Percentiles rank a stretch among this genome's conserved stretches.
phyloP scores from a whole-genome alignment of 805 yeast species.

The Kuraishia hungarica region DNA sequence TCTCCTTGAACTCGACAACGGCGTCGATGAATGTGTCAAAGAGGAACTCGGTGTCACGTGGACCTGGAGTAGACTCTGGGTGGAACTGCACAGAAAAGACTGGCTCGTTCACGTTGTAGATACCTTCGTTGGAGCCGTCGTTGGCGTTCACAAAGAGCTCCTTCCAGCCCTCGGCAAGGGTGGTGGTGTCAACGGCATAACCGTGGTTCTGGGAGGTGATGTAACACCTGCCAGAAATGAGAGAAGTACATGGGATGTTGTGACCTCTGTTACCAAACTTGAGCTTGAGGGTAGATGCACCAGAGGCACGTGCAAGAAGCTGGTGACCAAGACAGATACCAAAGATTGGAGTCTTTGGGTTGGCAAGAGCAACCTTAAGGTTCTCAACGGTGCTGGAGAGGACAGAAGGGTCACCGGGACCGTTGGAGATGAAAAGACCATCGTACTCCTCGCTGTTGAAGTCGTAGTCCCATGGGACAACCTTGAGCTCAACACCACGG shows the following conservation, averaged over 20 bases:
- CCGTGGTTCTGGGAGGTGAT: slow-evolving; percentile 99
- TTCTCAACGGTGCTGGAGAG: slow-evolving; percentile 59
- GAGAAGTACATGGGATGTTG: slow-evolving; percentile 91
- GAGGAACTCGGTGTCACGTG: slow-evolving; percentile 95
- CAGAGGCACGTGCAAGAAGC: slow-evolving; percentile 88
- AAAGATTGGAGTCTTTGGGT: slow-evolving; percentile 78
- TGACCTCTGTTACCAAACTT: slow-evolving; percentile 99
- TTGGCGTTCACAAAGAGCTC: slow-evolving; percentile 93
- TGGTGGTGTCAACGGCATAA: slow-evolving; percentile 82
- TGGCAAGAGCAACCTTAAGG: slow-evolving; percentile 47
- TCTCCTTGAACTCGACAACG: slow-evolving; percentile 54
- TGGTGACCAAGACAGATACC: slow-evolving; percentile 99
- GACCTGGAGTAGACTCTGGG: slow-evolving; percentile 99
- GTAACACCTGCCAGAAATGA: slow-evolving; percentile 90
- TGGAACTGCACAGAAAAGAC: slow-evolving; percentile 97
- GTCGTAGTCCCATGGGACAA: slow-evolving; percentile 94
- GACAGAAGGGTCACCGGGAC: slow-evolving; percentile 98
- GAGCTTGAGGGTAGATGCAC: slow-evolving; percentile 86
- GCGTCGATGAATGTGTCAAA: slow-evolving; percentile 88
- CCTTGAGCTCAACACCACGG: slow-evolving; percentile 93
- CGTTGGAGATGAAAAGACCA: slow-evolving; percentile 93
- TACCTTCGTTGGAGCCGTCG: slow-evolving; percentile 98
- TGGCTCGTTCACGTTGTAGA: slow-evolving; percentile 81
- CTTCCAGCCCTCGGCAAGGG: slow-evolving; percentile 78
- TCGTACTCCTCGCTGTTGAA: slow-evolving; percentile 75